Base-by-base conservation (phyloP, 495 filamentous ascomycete species). In the Jackrogersella minutella region DNA sequence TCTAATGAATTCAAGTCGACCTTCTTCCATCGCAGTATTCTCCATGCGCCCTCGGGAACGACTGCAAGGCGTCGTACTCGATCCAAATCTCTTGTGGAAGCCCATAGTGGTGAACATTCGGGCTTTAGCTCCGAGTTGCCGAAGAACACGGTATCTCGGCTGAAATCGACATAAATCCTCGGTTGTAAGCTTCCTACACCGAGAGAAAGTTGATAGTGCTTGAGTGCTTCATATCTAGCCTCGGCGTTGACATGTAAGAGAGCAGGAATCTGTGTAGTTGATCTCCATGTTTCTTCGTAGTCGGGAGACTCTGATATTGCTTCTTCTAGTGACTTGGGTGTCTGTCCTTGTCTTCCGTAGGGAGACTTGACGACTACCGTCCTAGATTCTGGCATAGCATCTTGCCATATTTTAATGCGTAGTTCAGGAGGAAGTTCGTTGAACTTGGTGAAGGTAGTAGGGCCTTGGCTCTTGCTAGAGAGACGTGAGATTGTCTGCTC, bases 391-490 rank as follows among this genome's bases (percentile, higher is more conserved):
- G 69, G 69, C 60, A 74, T 68, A 26, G 72, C 62, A 41, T 72
- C 19, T 40, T 74, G 63, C 77, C 79, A 83, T 40, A 84, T 80
- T 39, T 75, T 74, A 36, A 82, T 75, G 10, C 82, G 80, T 47
- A 84, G 64, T 65, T 84, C 81, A 31, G 77, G 43, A 5, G 82
- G 81, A 13, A 84, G 79, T 14, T 62, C 24, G 47, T 73, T 36
- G 66, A 84, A 84, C 47, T 66, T 66, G 41, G 56, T 61, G 72
- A 82, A 84, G 33, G 59, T 64, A 9, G 56, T 55, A n/a, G 47
- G 55, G n/a, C 26, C 17, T 41, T 44, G 59, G 13, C 28, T 21
- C 11, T 50, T 62, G 10, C 6, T 64, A 26, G 66, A 64, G 19
- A 67, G 49, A 19, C 51, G 36, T 51, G 69, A 61, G 17, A 53